Base-by-base conservation (phyloP, 257 asterid species). In the Nicotiana tabacum region DNA sequence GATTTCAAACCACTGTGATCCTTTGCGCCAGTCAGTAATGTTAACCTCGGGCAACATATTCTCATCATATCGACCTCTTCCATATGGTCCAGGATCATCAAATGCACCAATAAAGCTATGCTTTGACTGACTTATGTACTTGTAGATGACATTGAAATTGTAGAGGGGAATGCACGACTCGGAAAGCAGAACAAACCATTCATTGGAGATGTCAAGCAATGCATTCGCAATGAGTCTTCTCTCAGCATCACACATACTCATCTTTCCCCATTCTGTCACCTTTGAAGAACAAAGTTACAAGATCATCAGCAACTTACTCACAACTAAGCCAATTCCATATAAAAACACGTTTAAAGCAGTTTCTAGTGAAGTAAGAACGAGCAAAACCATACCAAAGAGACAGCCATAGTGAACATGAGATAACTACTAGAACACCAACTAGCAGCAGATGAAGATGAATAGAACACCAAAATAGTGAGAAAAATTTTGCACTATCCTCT, bases 201-300 rank as follows among this genome's bases (percentile, higher is more conserved):
- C 91, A 24, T 90, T 90, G 62, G 81, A 83, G 78, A 86, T 82
- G 35, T 90, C 92, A 6, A 90, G 89, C 80, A 90, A 86, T 18
- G 92, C 91, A 39, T 90, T 90, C 5, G 92, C 92, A 43, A 90
- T 62, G 62, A 90, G 92, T 85, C 92, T 85, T 85, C 85, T 88
- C 89, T 90, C 91, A 1, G 91, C 92, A 85, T 90, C 90, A 65
- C 91, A 88, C 85, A 90, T 85, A 61, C 89, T 88, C 88, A 90
- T 90, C 80, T 17, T 86, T 77, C 92, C 92, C 91, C 92, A 90
- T 72, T 88, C 88, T 15, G 91, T 53, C 39, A 82, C 84, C 92
- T 90, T 62, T 24, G 4, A 66, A 27, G 30, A 55, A 39, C 17
- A 12, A 67, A 83, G 80, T 30, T 16, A 60, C 30, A 62, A 77